A percentile compares a stretch with the other conserved stretches of the same genome.
phyloP scores from a whole-genome alignment of 768 basidiomycete genomes.

The Suillus sp. region DNA sequence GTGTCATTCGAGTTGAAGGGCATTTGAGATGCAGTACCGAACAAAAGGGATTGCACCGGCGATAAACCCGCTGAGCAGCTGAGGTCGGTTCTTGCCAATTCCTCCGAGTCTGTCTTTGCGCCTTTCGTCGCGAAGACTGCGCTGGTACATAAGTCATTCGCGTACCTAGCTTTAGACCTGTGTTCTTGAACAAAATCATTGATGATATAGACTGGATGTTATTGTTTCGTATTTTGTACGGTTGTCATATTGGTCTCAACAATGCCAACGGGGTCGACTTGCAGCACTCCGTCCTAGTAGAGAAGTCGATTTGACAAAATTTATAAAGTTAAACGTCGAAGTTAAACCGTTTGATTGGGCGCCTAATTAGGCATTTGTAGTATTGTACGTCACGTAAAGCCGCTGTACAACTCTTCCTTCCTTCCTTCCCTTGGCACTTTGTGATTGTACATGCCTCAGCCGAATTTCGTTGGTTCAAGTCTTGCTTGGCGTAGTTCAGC shows the following conservation, averaged over 20 bases:
- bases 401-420: neutral
- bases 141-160: slow-evolving; percentile 25
- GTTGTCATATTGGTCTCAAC: too few species aligned
- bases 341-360: neutral
- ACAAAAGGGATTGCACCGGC: slow-evolving; percentile 18
- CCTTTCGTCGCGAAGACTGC: slow-evolving; percentile 26
- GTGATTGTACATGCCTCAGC: neutral
- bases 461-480: neutral
- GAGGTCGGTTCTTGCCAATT: slow-evolving; percentile 23
- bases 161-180: neutral
- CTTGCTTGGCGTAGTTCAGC: neutral
- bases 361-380: neutral
- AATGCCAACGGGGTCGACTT: too few species aligned
- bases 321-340: neutral
- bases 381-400: too few species aligned
- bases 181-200: neutral
- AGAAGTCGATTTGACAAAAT: neutral
- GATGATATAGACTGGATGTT: slow-evolving; percentile 32
- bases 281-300: too few species aligned
- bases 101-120: slow-evolving; percentile 14
- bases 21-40: slow-evolving; percentile 27
- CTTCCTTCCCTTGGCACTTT: neutral
- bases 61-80: slow-evolving; percentile 31
- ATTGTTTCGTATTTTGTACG: slow-evolving; percentile 15
- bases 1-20: slow-evolving; percentile 31